Percentiles rank a stretch among this genome's conserved stretches.
Conservation (phyloP, 2,329 filamentous ascomycete species). For the Fusarium virguliforme region DNA sequence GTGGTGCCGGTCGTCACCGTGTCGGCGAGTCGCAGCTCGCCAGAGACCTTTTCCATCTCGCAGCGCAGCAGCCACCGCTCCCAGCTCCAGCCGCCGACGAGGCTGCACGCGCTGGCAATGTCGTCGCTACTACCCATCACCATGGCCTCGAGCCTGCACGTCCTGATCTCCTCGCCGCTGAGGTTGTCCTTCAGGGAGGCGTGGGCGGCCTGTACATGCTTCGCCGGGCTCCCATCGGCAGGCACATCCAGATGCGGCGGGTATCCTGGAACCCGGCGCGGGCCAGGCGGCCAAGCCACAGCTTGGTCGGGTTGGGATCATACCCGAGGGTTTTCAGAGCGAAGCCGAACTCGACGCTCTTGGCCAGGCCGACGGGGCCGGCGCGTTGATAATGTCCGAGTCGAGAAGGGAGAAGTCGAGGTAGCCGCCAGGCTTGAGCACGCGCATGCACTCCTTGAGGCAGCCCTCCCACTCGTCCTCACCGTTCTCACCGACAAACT, state of each 20-base stretch:
- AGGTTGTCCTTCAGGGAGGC: slow-evolving; percentile 56
- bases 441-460: slow-evolving; percentile 87
- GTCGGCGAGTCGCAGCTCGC: slow-evolving; percentile 72
- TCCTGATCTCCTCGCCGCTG: slow-evolving; percentile 60
- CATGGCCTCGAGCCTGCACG: slow-evolving; percentile 74
- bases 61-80: slow-evolving; percentile 95
- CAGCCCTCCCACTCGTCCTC: slow-evolving; percentile 92
- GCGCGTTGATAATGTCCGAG: slow-evolving; percentile 90
- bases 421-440: slow-evolving; percentile 93
- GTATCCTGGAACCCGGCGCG: slow-evolving; percentile 84
- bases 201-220: slow-evolving; percentile 53
- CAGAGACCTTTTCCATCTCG: slow-evolving; percentile 84
- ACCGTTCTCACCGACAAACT: slow-evolving; percentile 76
- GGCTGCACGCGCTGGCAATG: slow-evolving; percentile 82
- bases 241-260: slow-evolving; percentile 89
- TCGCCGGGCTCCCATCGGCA: slow-evolving; percentile 80
- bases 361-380: slow-evolving; percentile 83
- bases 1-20: slow-evolving; percentile 67
- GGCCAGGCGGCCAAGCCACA: slow-evolving; percentile 82
- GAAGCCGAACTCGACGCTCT: slow-evolving; percentile 93
- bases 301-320: slow-evolving; percentile 86
- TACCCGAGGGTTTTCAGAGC: slow-evolving; percentile 91
- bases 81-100: slow-evolving; percentile 92
- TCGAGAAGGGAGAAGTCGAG: slow-evolving; percentile 93
- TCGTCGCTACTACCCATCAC: slow-evolving; percentile 78